Evolutionary conservation across 805 yeast species (phyloP).

Genomic region (Pichia manshurica): DNA sequence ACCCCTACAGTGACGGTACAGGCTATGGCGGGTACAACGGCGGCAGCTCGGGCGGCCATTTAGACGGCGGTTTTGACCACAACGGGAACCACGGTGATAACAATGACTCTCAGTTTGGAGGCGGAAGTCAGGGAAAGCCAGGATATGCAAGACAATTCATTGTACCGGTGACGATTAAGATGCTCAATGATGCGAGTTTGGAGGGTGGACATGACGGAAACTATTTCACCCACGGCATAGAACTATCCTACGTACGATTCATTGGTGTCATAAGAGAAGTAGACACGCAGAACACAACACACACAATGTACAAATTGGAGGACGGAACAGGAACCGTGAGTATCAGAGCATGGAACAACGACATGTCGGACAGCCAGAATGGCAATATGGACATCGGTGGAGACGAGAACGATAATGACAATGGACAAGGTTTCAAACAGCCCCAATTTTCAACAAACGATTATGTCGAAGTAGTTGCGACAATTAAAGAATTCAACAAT

Average conservation of each 20-base stretch:
- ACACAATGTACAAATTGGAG: conserved; percentile 55
- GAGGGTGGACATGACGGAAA: conserved; percentile 66
- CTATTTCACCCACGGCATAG: conserved; percentile 52
- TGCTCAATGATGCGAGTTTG: conserved; percentile 50
- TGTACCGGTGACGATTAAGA: conserved; percentile 71
- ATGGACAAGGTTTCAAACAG: conserved; percentile 16
- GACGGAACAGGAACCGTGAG: conserved; percentile 72
- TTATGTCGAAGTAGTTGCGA: conserved; percentile 56
- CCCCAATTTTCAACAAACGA: conserved; percentile 41
- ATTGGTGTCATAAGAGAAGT: conserved; percentile 69
- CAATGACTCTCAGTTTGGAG: conserved; percentile 10
- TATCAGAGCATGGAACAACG: conserved; percentile 59
- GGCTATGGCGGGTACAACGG: conserved; percentile 13
- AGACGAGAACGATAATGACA: conserved; percentile 35
- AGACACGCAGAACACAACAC: conserved; percentile 48
- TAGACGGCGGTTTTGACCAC: conserved; percentile 26
- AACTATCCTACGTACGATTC: conserved; percentile 56
- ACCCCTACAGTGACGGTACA: conserved; percentile 35
- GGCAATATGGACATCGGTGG: conserved; percentile 14
- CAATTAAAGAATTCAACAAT: conserved; percentile 54
- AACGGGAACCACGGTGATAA: conserved; percentile 16
- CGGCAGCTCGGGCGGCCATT: conserved; percentile 14
- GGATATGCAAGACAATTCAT: conserved; percentile 30
- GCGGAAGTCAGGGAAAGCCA: conserved; percentile 19
- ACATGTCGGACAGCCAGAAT: conserved; percentile 23